Base-by-base conservation (phyloP, 169 alveolate species). In the Sarcocystis neurona region DNA sequence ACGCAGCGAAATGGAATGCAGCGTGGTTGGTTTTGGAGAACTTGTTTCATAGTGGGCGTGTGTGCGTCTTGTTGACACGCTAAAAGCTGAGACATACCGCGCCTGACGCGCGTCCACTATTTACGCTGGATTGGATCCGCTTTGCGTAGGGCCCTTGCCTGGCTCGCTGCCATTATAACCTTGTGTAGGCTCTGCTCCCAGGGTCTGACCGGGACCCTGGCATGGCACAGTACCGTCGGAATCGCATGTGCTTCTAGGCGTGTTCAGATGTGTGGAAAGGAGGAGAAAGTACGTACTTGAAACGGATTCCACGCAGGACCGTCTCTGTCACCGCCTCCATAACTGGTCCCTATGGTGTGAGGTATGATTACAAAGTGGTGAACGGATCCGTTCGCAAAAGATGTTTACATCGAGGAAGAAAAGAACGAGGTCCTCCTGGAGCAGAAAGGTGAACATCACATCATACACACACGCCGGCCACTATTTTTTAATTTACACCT, bases 381-480 rank as follows among this genome's bases (percentile, higher is more conserved):
- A 44, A 30, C 10, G 2, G 30, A 30, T n/a, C 75, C 10, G 23
- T 12, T 10, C 1, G 23, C 8, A n/a, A 39, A 72, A 39, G 46
- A 72, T 30, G 32, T 56, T 39, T 72, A 72, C 91, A 87, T 41
- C 91, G 86, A 34, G 91, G 91, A 75, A 87, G 91, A 82, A 87
- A 87, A 12, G 91, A 87, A 63, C 86, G 88, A 32, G 91, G 91
- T 34, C 91, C 91, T 4, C 91, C 91, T 87, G 82, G 37, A 47
- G 46, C 53, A 39, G 43, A 75, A 37, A 5, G 78, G 20, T 63
- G 32, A 78, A 3, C 50, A 30, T 1, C 20, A 56, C 30, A 20
- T 41, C 23, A 20, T 27, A 74, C 8, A 32, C 27, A 44, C 70
- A 20, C 3, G n/a, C 12, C 47, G 4, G 39, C 46, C 82, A 20